Percentiles rank a stretch among this genome's conserved stretches.
Evolutionary conservation across 192 early-diverging fungal species (phyloP).

Genomic region (Kickxella alabastrina): DNA sequence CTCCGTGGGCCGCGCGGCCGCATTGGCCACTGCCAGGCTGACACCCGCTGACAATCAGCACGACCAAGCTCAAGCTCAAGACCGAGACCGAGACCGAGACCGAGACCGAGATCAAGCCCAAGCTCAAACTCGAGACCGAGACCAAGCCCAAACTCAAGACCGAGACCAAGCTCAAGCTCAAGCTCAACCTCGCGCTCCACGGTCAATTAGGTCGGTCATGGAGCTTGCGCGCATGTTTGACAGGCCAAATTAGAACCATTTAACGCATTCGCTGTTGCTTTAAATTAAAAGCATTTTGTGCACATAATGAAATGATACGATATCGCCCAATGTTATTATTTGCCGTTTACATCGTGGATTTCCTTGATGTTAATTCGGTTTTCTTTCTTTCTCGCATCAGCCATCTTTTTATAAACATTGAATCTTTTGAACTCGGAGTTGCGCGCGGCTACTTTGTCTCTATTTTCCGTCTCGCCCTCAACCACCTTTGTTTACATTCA

Average conservation of each 20-base stretch:
- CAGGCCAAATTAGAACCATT: slow-evolving; percentile 4
- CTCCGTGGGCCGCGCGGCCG: too few species aligned
- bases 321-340: not conserved
- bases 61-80: not conserved
- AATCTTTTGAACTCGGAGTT: too few species aligned
- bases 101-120: not conserved
- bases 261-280: too few species aligned
- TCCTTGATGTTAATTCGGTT: too few species aligned
- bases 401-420: not conserved
- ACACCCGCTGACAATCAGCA: not conserved
- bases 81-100: not conserved
- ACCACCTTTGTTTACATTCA: too few species aligned
- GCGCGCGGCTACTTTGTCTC: too few species aligned
- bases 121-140: not conserved
- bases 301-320: not conserved
- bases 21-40: too few species aligned
- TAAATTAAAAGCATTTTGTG: too few species aligned
- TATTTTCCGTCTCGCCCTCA: too few species aligned
- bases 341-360: slow-evolving; percentile 1
- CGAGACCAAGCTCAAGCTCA: not conserved
- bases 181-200: not conserved
- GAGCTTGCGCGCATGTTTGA: slow-evolving; percentile 44
- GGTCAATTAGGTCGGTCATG: slow-evolving; percentile 26
- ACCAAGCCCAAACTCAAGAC: not conserved
- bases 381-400: not conserved